phyloP scores from a whole-genome alignment of 768 basidiomycete species.

The Hygrocybe punicea region DNA sequence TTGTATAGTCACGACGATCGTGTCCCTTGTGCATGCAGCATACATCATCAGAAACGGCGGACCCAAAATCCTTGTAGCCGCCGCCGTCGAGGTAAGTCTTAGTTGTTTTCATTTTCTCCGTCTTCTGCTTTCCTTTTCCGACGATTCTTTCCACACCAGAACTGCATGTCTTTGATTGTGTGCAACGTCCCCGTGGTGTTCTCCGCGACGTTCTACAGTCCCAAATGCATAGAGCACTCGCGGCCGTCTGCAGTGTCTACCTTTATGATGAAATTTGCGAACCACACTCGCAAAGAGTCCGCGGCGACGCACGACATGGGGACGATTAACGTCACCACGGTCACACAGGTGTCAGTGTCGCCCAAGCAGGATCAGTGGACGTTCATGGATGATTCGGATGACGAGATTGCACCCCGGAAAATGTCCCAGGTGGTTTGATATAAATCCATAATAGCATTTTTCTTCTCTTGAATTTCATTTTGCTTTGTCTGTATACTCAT shows the following conservation, averaged over 20 bases:
- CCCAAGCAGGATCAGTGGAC: neutral
- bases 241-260: neutral
- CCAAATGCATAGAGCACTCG: neutral
- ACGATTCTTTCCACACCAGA: too few relatives aligned
- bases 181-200: conserved; percentile 40
- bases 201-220: conserved; percentile 16
- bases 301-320: neutral
- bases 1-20: too few relatives aligned
- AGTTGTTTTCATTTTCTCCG: neutral
- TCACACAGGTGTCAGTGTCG: neutral
- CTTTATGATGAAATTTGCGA: neutral
- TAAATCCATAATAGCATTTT: too few relatives aligned
- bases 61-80: too few relatives aligned
- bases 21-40: too few relatives aligned
- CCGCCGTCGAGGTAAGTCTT: conserved; percentile 41
- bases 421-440: too few relatives aligned
- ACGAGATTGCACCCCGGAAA: too few relatives aligned
- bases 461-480: too few relatives aligned
- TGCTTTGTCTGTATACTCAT: too few relatives aligned
- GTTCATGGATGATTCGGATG: neutral
- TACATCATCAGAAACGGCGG: too few relatives aligned
- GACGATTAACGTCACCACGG: neutral
- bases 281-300: neutral
- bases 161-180: too few relatives aligned
- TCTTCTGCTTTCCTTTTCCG: neutral